Conservation (phyloP, 495 filamentous ascomycete genomes). For the Xylaria palmicola region DNA sequence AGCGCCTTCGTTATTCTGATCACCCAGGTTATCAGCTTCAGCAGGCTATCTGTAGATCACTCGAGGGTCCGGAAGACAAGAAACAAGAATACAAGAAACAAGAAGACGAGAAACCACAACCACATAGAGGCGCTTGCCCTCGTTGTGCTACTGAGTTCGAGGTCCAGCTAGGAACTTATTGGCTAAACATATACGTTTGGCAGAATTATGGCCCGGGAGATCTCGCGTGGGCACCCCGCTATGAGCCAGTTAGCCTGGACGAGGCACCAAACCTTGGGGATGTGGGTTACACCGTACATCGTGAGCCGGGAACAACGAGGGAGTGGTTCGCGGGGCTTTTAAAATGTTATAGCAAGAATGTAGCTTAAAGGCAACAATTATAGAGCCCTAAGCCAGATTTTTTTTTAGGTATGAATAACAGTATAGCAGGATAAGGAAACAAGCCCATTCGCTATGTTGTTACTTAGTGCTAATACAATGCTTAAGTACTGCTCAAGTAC, state of each 20-base stretch:
- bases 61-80: background rate
- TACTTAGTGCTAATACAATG: too few relatives aligned
- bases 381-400: background rate
- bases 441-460: too few relatives aligned
- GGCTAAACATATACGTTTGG: background rate
- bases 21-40: background rate
- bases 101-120: too few relatives aligned
- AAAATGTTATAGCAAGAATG: background rate
- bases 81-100: too few relatives aligned
- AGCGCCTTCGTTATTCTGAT: background rate
- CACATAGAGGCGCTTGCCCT: background rate
- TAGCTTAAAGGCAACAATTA: background rate
- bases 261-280: background rate
- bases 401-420: background rate
- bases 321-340: background rate
- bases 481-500: too few relatives aligned
- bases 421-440: too few relatives aligned
- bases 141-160: background rate
- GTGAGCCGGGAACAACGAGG: background rate
- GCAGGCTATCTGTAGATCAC: background rate
- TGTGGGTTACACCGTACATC: background rate
- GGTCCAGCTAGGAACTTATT: background rate
- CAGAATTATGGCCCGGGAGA: background rate
- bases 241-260: background rate
- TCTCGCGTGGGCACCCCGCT: background rate